These are phyloP conservation scores for Misopates orontium DNA, from an alignment of 257 asterid species.

Conservation along the genomic window DNA sequence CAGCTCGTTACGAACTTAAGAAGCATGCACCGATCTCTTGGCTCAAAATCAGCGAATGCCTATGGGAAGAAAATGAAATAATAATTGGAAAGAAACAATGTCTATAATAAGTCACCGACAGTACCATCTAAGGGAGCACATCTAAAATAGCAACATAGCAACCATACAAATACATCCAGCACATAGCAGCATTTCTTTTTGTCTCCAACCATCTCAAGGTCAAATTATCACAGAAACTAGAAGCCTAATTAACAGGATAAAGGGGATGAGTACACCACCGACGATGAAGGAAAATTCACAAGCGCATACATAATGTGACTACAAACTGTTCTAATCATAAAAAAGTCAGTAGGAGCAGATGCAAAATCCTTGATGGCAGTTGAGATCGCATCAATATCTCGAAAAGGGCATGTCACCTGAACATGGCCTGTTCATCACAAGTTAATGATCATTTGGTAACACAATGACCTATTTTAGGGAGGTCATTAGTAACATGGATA, in stretches of 20 bases:
- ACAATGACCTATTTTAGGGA: no score
- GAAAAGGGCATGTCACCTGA: no score
- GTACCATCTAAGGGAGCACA: not conserved
- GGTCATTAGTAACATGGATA: no score
- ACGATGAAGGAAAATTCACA: not conserved
- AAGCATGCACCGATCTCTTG: constrained; percentile 88
- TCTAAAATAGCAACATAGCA: not conserved
- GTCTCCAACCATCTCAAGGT: not conserved
- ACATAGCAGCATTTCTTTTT: constrained; percentile 10
- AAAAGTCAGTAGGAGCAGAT: not conserved
- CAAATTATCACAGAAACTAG: not conserved
- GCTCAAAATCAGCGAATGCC: constrained; percentile 80
- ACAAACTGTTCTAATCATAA: not conserved
- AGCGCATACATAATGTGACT: not conserved
- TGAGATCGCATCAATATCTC: no score
- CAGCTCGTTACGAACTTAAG: constrained; percentile 98
- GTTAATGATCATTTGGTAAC: no score
- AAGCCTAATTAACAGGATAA: not conserved
- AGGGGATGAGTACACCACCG: not conserved
- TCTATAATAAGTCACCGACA: constrained; percentile 8
- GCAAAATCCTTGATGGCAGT: not conserved
- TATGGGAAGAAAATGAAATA: constrained; percentile 33
- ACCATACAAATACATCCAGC: not conserved
- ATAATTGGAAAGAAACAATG: constrained; percentile 11
- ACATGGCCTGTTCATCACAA: no score